Evolutionary conservation across 169 alveolate species (phyloP), one percentile per base, ranked within the genome.

Genomic region (Cryptosporidium canis): DNA sequence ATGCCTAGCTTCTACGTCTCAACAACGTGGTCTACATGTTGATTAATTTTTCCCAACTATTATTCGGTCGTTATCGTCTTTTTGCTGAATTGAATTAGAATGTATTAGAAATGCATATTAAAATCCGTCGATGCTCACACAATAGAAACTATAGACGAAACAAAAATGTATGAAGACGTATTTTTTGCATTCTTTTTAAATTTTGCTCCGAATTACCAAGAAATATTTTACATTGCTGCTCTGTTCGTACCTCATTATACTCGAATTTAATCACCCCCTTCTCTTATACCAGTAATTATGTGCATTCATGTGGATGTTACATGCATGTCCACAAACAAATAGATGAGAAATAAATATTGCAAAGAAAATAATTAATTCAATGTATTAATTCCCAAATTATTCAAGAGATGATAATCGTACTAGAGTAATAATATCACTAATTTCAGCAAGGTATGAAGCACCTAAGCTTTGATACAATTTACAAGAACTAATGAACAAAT

Each of bases 391-490:
- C 31, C 14, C 47, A 27, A 27, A 1, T 31, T 35, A 61, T 29
- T 61, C 68, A 29, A 61, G 27, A 61, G 68, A 35, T 31, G n/a
- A 35, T 31, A 51, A 3, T 61, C 45, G 68, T 2, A 44, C 11
- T 16, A 61, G 14, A 27, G 9, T 12, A 24, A 21, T 21, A n/a
- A 61, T 31, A n/a, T 61, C 68, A 35, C 68, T 61, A 24, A 61
- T 7, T 6, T 61, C 68, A 61, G 29, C 12, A 7, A 61, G 29
- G 37, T 31, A 35, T 16, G 45, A 61, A 61, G 68, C 68, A 6
- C 45, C 68, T n/a, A 33, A 61, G n/a, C n/a, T 44, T 61, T 61
- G 48, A 61, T 61, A 61, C 8, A 61, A 16, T 31, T 61, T 61
- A 11, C 48, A 33, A n/a, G 45, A 29, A 29, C 31, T 3, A 31